Conservation (phyloP, 805 yeast species). For the Clavispora fructus region DNA sequence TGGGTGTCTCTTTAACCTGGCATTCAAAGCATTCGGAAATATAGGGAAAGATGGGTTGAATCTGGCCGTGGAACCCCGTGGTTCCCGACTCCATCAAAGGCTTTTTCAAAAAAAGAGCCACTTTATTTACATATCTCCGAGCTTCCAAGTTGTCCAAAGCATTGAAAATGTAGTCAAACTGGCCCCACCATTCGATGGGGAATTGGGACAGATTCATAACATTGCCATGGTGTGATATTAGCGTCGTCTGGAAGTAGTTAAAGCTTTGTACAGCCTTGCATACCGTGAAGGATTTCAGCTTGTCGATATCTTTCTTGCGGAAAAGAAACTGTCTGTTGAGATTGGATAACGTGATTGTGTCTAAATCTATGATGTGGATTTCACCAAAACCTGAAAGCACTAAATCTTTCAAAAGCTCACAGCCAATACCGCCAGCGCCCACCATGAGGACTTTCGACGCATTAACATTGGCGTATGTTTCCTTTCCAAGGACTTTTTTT, state of each 20-base stretch:
- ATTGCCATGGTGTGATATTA: constrained; percentile 80
- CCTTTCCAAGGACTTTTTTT: constrained; percentile 40
- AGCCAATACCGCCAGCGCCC: constrained; percentile 97
- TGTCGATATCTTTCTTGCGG: constrained; percentile 82
- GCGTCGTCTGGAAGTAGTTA: constrained; percentile 51
- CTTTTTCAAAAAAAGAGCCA: constrained; percentile 65
- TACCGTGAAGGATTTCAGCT: constrained; percentile 83
- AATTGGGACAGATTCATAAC: constrained; percentile 73
- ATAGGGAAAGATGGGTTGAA: constrained; percentile 83
- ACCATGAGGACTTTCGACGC: constrained; percentile 65
- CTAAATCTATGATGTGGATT: constrained; percentile 89
- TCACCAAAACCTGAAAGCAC: constrained; percentile 78
- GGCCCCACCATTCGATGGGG: constrained; percentile 66
- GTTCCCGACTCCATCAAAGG: constrained; percentile 94
- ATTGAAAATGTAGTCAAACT: constrained; percentile 77
- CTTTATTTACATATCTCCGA: constrained; percentile 78
- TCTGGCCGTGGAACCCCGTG: constrained; percentile 91
- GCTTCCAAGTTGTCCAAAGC: constrained; percentile 95
- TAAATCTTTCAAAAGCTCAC: constrained; percentile 80
- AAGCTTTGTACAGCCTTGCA: constrained; percentile 74
- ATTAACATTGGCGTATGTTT: constrained; percentile 22
- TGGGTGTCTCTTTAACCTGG: constrained; percentile 79
- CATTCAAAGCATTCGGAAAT: constrained; percentile 92
- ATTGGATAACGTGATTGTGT: constrained; percentile 89
- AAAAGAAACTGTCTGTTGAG: constrained; percentile 90